Base-by-base conservation (phyloP, 192 early-diverging fungal species). In the Podila epicladia region DNA sequence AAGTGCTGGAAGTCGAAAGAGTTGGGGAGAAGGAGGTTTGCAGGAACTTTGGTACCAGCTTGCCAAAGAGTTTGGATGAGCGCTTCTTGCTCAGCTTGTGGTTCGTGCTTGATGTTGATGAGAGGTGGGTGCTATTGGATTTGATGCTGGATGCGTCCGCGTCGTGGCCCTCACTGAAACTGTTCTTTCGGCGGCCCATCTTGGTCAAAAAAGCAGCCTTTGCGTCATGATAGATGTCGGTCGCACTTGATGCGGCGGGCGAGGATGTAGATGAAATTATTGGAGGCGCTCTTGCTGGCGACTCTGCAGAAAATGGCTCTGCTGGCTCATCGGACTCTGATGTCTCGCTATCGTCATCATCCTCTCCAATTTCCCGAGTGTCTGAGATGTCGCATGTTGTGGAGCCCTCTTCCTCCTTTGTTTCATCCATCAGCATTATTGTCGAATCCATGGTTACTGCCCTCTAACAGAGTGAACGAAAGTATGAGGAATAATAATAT, bases 31-130 rank as follows among this genome's bases (percentile, higher is more conserved):
- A 37, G 2, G 73, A 74, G 4, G 68, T 71, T 1, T 78, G 75
- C 13, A 78, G 59, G 59, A 67, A 78, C 58, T 78, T 78, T 22
- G 69, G 75, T 2, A 78, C 69, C 20, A 78, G 58, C 50, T 78
- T 78, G 37, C 69, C 69, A 32, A 78, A 11, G 19, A 77, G 17
- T 58, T 62, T 78, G 53, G 75, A 67, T 26, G 75, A 71, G 12
- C 75, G 55, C 69, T 71, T 78, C 24, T 73, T 63, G 29, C 57
- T 59, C 3, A 49, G 57, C 26, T 60, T 64, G 11, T 26, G 15
- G 2, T 29, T 35, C 22, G 68, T 32, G 15, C 26, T 53, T 4
- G 75, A 48, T 45, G 45, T 26, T 6, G 68, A 33, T 3, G 68
- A 67, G 28, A 35, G 38, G 8, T 71, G 64, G 13, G 57, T 66